phyloP scores from a whole-genome alignment of 176 grass and related monocot genomes.

The Oryza coarctata region DNA sequence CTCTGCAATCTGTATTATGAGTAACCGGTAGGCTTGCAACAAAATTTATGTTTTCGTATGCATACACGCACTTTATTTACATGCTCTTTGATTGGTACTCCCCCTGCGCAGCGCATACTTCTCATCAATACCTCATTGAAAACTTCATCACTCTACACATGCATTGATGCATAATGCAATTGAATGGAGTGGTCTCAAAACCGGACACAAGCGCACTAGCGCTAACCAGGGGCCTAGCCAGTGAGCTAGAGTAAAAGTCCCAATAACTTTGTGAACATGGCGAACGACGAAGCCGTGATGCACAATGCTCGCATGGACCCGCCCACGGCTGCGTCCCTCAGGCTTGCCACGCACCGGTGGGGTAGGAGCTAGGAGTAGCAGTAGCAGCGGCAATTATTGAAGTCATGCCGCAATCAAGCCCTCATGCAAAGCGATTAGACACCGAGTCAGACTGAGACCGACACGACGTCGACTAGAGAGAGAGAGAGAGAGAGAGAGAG shows the following conservation, averaged over 20 bases:
- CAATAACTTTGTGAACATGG: no score
- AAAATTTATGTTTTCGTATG: background rate
- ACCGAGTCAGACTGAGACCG: background rate
- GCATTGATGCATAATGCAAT: background rate
- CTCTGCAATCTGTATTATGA: no score
- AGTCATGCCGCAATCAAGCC: conserved; percentile 12
- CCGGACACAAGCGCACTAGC: background rate
- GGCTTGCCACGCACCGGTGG: background rate
- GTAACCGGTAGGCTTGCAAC: background rate
- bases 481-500: no score
- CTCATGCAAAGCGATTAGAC: conserved; percentile 1
- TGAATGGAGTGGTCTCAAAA: background rate
- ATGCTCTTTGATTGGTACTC: no score
- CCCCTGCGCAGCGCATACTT: background rate
- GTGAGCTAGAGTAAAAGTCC: no score
- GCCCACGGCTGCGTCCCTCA: background rate
- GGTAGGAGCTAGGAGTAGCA: background rate
- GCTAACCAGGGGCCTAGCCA: background rate
- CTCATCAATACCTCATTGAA: background rate
- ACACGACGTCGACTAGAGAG: background rate
- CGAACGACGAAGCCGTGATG: background rate
- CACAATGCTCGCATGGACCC: background rate
- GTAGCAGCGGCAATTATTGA: conserved; percentile 21
- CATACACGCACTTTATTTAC: no score
- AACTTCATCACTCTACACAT: background rate